Conservation (phyloP, 2,329 filamentous ascomycete species). For the Monilinia aucupariae region DNA sequence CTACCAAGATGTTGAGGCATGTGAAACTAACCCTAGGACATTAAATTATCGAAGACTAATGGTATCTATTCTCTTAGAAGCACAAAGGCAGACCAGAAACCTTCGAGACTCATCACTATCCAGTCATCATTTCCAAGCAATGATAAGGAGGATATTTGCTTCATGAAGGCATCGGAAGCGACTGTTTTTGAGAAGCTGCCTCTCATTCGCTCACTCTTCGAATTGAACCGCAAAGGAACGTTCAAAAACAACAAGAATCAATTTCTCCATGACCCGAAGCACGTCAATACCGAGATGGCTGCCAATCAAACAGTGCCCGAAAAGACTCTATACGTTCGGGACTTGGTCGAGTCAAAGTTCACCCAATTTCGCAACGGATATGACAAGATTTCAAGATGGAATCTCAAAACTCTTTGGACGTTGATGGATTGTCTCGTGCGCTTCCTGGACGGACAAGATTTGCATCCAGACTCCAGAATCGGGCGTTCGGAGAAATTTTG, state of each 20-base stretch:
- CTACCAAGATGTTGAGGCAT: no score
- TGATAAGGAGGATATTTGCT: not conserved
- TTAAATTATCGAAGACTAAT: not conserved
- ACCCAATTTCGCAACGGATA: not conserved
- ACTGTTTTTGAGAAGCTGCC: not conserved
- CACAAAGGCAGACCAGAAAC: not conserved
- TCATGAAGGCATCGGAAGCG: not conserved
- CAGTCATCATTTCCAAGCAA: not conserved
- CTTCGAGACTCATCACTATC: not conserved
- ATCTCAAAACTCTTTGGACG: not conserved
- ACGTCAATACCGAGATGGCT: not conserved
- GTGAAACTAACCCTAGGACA: not conserved
- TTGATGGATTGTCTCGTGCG: not conserved
- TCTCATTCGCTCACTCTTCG: not conserved
- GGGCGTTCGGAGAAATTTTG: not conserved
- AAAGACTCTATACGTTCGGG: not conserved
- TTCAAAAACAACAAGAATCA: not conserved
- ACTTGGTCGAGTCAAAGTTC: not conserved
- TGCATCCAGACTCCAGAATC: not conserved
- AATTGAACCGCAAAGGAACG: not conserved
- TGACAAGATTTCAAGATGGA: not conserved
- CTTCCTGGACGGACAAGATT: not conserved
- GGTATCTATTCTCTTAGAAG: not conserved
- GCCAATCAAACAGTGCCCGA: not conserved
- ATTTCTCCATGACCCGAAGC: not conserved